Evolutionary conservation across 345 rosid species (phyloP).

Genomic region (Cardamine resedifolia): DNA sequence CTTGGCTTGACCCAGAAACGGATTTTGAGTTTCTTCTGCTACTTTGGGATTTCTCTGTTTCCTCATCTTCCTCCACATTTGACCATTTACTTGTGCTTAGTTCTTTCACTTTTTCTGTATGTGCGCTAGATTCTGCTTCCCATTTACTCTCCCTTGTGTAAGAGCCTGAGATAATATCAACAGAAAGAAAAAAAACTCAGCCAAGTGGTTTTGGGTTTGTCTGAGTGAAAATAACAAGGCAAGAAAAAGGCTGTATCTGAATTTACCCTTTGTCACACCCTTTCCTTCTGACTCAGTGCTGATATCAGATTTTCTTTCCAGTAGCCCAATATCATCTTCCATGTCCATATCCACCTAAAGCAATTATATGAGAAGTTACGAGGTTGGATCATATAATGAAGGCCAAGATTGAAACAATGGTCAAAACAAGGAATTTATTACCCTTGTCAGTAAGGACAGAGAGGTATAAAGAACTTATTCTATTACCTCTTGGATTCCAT

Average conservation of each 20-base stretch:
- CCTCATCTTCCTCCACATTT: slow-evolving; percentile 62
- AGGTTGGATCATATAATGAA: slow-evolving; percentile 1
- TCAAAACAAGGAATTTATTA: slow-evolving; percentile 15
- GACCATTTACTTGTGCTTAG: slow-evolving; percentile 92
- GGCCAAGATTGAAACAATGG: neutral
- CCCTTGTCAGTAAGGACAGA: neutral
- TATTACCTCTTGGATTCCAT: slow-evolving; percentile 83
- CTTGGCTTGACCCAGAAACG: slow-evolving; percentile 52
- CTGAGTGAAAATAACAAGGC: neutral
- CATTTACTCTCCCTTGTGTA: slow-evolving; percentile 43
- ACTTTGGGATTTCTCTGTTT: slow-evolving; percentile 39
- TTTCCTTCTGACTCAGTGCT: slow-evolving; percentile 27
- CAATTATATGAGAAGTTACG: slow-evolving; percentile 26
- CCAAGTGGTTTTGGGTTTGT: neutral
- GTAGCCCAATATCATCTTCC: slow-evolving; percentile 64
- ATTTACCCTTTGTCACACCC: slow-evolving; percentile 50
- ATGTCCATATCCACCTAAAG: slow-evolving; percentile 93
- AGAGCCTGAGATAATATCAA: slow-evolving; percentile 35
- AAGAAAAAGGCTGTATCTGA: neutral
- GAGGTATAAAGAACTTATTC: slow-evolving; percentile 17
- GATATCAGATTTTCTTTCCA: slow-evolving; percentile 47
- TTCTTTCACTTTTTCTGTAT: slow-evolving; percentile 52
- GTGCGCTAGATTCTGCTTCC: slow-evolving; percentile 51
- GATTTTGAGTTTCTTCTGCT: slow-evolving; percentile 47
- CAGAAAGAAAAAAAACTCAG: slow-evolving; percentile 3